Base-by-base conservation (phyloP, 345 rosid genomes). In the Salix brachista region DNA sequence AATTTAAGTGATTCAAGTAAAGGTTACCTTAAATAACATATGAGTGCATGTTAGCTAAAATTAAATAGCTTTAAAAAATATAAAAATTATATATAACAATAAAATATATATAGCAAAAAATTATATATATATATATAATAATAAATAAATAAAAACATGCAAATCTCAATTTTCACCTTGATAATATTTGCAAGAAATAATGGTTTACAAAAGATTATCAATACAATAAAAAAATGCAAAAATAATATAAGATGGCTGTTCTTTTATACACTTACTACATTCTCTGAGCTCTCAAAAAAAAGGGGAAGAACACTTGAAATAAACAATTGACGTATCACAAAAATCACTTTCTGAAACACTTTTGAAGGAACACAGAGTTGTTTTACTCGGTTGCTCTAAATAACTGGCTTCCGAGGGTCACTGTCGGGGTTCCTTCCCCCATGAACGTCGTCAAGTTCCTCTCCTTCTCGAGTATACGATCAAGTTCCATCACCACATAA, bases 371-470 rank as follows among this genome's bases (percentile, higher is more conserved):
- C 79, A 74, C 75, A 46, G 56, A 71, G 64, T 42, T 7, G 5
- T 62, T 68, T 87, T 78, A 89, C 77, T 81, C 83, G 61, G 91
- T 39, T 46, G 94, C 75, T 84, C 71, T 85, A 76, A 94, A 94
- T 25, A 92, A 87, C 76, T 92, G 97, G 83, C 98, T 94, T 82
- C 98, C 98, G 65, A 89, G 98, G 28, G 87, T 90, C 82, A 95
- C 97, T 2, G 81, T 88, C 14, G 97, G 87, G 70, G 91, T 89
- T 78, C 94, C 94, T 87, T 90, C 96, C 64, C 95, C 94, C 94
- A 93, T 90, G 11, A 90, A 85, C 48, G 91, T 90, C 1, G 96
- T 95, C 87, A 90, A 86, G 81, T 83, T 91, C 88, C 83, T 91
- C 82, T 95, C 99, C 62, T 89, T 91, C 71, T 93, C 94, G 3